A percentile compares a stretch with the other conserved stretches of the same genome.
These are phyloP conservation scores for Plasmodium ovale DNA, from an alignment of 169 alveolate species.

Conservation along the genomic window DNA sequence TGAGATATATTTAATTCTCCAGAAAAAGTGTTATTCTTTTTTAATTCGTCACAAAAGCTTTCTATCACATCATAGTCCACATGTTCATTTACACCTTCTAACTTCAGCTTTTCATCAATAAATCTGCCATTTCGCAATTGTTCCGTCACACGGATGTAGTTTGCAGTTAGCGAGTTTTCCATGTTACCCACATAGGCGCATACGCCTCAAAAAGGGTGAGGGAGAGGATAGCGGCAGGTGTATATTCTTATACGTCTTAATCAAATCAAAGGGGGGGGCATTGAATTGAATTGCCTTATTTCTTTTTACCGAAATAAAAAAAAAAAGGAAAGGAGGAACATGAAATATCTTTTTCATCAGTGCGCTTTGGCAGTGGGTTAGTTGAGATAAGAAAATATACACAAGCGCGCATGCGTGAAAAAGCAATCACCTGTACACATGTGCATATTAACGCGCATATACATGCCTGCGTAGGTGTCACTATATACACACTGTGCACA, in stretches of 20 bases:
- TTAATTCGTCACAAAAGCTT: conserved; percentile 42
- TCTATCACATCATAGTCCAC: conserved; percentile 63
- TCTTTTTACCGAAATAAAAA: too few species aligned
- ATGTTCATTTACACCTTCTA: conserved; percentile 8
- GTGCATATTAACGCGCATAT: too few species aligned
- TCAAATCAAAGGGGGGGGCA: too few species aligned
- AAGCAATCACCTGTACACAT: not conserved
- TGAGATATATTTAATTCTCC: conserved; percentile 46
- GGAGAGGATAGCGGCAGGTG: too few species aligned
- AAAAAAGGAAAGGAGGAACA: too few species aligned
- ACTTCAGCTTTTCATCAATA: not conserved
- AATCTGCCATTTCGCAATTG: conserved; percentile 1
- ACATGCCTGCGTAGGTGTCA: not conserved
- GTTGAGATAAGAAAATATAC: not conserved
- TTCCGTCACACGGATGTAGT: conserved; percentile 26
- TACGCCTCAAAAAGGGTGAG: not conserved
- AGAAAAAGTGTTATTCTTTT: conserved; percentile 29
- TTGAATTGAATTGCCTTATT: too few species aligned
- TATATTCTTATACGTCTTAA: too few species aligned
- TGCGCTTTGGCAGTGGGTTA: too few species aligned
- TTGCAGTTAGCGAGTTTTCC: conserved; percentile 9
- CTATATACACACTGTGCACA: not conserved
- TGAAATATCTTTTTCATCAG: too few species aligned
- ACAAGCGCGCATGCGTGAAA: not conserved
- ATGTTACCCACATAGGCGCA: not conserved